These are phyloP conservation scores for Jatropha podagrica DNA, from an alignment of 441 rosid species.

Conservation along the genomic window DNA sequence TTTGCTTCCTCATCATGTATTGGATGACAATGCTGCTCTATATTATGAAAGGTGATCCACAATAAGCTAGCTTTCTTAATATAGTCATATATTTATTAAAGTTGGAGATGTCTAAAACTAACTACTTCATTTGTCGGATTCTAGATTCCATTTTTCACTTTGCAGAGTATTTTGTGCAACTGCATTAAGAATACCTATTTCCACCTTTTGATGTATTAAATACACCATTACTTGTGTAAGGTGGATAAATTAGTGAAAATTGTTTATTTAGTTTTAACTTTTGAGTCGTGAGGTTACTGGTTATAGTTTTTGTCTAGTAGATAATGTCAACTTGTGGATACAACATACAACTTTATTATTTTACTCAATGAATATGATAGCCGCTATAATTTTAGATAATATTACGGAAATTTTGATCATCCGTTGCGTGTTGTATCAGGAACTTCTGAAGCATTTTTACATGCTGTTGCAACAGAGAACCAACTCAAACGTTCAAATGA, in stretches of 20 bases:
- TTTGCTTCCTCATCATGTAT: background rate
- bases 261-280: background rate
- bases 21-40: background rate
- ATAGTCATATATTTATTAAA: background rate
- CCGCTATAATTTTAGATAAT: background rate
- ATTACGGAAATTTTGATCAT: constrained; percentile 7
- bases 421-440: constrained; percentile 47
- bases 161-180: background rate
- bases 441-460: constrained; percentile 93
- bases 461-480: constrained; percentile 81
- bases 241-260: background rate
- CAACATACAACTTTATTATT: background rate
- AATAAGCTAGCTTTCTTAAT: background rate
- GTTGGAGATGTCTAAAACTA: background rate
- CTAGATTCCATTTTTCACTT: background rate
- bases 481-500: constrained; percentile 81
- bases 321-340: background rate
- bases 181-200: background rate
- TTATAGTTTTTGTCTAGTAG: background rate
- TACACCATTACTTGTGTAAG: background rate
- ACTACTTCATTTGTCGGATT: background rate
- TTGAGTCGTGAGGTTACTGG: background rate
- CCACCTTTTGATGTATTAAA: background rate
- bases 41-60: background rate
- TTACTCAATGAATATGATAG: background rate